phyloP scores from a whole-genome alignment of 768 basidiomycete species.

The Collybiopsis luxurians region DNA sequence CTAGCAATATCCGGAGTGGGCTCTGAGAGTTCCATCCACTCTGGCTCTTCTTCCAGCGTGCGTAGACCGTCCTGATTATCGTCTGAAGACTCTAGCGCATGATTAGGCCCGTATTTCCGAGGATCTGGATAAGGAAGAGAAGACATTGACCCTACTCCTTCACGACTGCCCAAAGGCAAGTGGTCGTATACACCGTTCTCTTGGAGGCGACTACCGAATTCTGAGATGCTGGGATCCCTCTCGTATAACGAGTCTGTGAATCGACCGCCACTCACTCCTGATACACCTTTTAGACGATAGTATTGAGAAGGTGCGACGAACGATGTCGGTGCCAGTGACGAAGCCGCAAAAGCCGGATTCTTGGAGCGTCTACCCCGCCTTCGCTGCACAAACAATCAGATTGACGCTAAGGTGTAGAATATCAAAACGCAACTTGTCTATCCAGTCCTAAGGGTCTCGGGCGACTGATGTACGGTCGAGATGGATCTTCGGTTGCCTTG shows the following conservation, averaged over 20 bases:
- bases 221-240: slow-evolving; percentile 45
- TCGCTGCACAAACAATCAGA: slow-evolving; percentile 17
- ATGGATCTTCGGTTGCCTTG: slow-evolving; percentile 37
- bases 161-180: slow-evolving; percentile 58
- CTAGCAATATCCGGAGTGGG: slow-evolving; percentile 37
- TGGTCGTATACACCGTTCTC: slow-evolving; percentile 59
- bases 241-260: slow-evolving; percentile 44
- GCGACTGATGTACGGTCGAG: slow-evolving; percentile 62
- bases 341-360: slow-evolving; percentile 64
- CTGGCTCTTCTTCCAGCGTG: slow-evolving; percentile 31
- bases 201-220: slow-evolving; percentile 70
- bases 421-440: slow-evolving; percentile 21
- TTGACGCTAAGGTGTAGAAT: not conserved
- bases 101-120: slow-evolving; percentile 53
- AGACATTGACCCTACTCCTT: slow-evolving; percentile 34
- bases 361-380: slow-evolving; percentile 45
- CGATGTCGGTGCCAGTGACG: slow-evolving; percentile 71
- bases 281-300: slow-evolving; percentile 67
- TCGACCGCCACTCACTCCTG: slow-evolving; percentile 58
- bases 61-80: slow-evolving; percentile 27
- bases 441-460: slow-evolving; percentile 52
- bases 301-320: slow-evolving; percentile 80
- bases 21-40: slow-evolving; percentile 62
- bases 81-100: slow-evolving; percentile 26
- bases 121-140: slow-evolving; percentile 50